Evolutionary conservation across 345 rosid species (phyloP).

Genomic region (Triadica sebifera): DNA sequence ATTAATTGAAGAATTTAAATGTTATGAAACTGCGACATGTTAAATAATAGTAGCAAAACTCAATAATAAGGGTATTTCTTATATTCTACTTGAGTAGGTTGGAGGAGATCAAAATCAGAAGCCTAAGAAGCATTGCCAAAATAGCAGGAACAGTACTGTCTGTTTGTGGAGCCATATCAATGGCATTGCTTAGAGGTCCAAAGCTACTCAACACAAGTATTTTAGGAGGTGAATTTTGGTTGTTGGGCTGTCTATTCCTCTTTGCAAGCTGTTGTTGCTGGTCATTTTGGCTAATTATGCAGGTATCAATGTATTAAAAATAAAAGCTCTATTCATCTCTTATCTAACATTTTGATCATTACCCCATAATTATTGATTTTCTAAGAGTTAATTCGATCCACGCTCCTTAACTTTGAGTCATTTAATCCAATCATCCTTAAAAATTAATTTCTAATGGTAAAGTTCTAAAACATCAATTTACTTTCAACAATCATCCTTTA

Average conservation of each 20-base stretch:
- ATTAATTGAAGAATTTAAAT: too few species aligned
- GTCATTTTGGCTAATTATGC: conserved; percentile 72
- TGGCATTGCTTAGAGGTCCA: conserved; percentile 69
- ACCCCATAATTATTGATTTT: too few species aligned
- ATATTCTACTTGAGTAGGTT: conserved; percentile 33
- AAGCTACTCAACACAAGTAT: conserved; percentile 54
- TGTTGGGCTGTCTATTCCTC: conserved; percentile 58
- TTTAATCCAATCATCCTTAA: too few species aligned
- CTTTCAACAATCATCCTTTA: too few species aligned
- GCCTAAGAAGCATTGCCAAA: conserved; percentile 60
- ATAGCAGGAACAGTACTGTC: conserved; percentile 55
- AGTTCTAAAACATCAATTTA: too few species aligned
- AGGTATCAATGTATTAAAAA: conserved; percentile 35
- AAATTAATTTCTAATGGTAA: too few species aligned
- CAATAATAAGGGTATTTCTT: neutral
- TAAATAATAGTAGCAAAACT: too few species aligned
- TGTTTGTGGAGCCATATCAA: conserved; percentile 59
- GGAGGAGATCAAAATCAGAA: conserved; percentile 51
- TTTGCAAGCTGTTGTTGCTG: conserved; percentile 62
- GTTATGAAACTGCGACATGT: too few species aligned
- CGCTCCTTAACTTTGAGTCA: too few species aligned
- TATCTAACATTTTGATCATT: too few species aligned
- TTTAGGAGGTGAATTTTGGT: conserved; percentile 38
- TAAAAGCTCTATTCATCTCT: too few species aligned
- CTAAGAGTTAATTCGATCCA: too few species aligned